These are phyloP conservation scores for Cardamine chenopodiifolia DNA, from an alignment of 345 rosid genomes.

Conservation along the genomic window DNA sequence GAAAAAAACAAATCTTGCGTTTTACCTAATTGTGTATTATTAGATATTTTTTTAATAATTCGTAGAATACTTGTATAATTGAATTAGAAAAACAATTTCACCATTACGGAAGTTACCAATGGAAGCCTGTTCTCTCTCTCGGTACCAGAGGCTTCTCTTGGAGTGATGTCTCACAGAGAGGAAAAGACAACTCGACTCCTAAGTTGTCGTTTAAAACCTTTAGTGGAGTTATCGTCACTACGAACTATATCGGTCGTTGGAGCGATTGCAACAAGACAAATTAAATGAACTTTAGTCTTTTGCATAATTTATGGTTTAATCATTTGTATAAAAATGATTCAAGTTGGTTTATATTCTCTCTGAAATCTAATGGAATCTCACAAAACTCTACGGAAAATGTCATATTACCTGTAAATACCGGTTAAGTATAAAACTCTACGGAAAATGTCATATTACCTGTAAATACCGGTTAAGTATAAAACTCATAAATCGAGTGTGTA, in stretches of 20 bases:
- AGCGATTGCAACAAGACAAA: background rate
- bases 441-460: background rate
- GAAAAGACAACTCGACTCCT: constrained; percentile 19
- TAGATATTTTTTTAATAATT: too few relatives aligned
- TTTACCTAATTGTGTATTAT: too few relatives aligned
- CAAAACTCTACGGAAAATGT: background rate
- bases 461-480: background rate
- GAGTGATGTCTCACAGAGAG: constrained; percentile 12
- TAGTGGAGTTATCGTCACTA: constrained; percentile 30
- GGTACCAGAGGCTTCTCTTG: constrained; percentile 6
- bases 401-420: background rate
- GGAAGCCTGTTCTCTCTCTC: too few relatives aligned
- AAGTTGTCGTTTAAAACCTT: constrained; percentile 13
- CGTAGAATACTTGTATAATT: too few relatives aligned
- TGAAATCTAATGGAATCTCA: background rate
- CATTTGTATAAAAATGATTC: background rate
- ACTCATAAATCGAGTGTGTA: background rate
- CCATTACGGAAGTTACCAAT: too few relatives aligned
- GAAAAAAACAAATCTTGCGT: too few relatives aligned
- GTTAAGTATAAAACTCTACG: background rate
- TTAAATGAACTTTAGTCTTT: background rate
- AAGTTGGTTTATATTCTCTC: background rate
- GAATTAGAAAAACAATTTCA: too few relatives aligned
- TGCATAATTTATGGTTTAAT: background rate
- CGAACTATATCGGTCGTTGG: constrained; percentile 1